A percentile compares a stretch with the other conserved stretches of the same genome.
phyloP scores from a whole-genome alignment of 352 stramenopile genomes.

The Peronospora belbahrii region DNA sequence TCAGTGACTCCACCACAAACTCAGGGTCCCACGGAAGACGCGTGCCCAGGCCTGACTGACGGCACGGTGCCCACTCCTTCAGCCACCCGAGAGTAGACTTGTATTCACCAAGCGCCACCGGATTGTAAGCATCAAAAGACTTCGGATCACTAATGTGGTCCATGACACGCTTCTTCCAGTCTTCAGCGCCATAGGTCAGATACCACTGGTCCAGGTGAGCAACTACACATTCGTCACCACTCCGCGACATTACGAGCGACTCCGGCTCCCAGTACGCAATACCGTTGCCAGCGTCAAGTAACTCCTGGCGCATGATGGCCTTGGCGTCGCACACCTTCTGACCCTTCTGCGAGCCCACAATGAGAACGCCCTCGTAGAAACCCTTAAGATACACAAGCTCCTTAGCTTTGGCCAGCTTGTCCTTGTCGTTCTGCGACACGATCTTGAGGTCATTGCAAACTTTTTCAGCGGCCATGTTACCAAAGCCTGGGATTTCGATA shows the following conservation, averaged over 20 bases:
- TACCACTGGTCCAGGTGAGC: conserved; percentile 99
- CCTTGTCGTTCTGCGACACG: conserved; percentile 97
- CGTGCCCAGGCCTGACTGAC: conserved; percentile 94
- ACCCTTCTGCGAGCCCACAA: conserved; percentile 94
- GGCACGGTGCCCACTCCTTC: conserved; percentile 98
- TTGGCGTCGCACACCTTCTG: conserved; percentile 97
- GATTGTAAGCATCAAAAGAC: conserved; percentile 94
- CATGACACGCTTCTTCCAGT: conserved; percentile 94
- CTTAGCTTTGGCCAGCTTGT: conserved; percentile 98
- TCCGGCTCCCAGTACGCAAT: conserved; percentile 99
- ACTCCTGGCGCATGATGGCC: conserved; percentile 92
- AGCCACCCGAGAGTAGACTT: conserved; percentile 98
- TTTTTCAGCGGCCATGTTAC: conserved; percentile 92
- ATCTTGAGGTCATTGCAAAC: conserved; percentile 98
- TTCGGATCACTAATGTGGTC: conserved; percentile 91
- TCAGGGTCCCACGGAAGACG: conserved; percentile 97
- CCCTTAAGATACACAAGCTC: conserved; percentile 98
- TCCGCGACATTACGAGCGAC: conserved; percentile 93
- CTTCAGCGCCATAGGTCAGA: conserved; percentile 96
- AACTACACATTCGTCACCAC: conserved; percentile 98
- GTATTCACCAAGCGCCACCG: conserved; percentile 90
- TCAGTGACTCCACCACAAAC: conserved; percentile 99
- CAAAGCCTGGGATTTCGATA: conserved; percentile 98
- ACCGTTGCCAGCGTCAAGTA: conserved; percentile 90
- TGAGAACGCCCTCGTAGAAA: conserved; percentile 98